Evolutionary conservation across 179 eudicot genomes (phyloP), one percentile per base, ranked within the genome.

Genomic region (Nepenthes alata): DNA sequence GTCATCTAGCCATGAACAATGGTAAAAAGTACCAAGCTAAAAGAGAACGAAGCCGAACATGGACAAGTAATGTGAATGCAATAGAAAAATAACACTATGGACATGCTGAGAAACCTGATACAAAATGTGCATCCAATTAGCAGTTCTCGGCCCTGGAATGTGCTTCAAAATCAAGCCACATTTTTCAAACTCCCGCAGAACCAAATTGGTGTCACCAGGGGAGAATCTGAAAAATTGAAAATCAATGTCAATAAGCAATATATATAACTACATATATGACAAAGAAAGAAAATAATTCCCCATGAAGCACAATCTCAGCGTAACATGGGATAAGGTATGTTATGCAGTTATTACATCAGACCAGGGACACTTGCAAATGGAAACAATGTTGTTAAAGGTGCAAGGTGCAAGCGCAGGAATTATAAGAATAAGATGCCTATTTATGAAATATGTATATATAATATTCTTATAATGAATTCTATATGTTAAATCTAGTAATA

Each of bases 71-170:
- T 9, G 1, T 44, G 16, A 67, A 38, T 25, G 25, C 39, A 58
- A 38, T 56, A 49, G 14, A 16, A 39, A 11, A 8, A 60, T 10
- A 38, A 60, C 25, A 13, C 36, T 11, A 10, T 35, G 39, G 61
- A 37, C 16, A 39, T 58, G 63, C 2, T 35, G 36, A 47, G 60
- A 49, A 37, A 91, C 99, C 99, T 90, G 96, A 69, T 87, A 94
- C 61, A 94, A 77, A 74, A 94, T 84, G 72, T 90, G 87, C 84
- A 90, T 84, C 99, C 99, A 94, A 67, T 94, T 94, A 67, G 97
- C 93, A 69, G 79, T 80, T 76, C 95, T 81, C 68, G 97, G 97
- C 57, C 99, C 99, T 47, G 85, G 95, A 68, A 85, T 77, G 71
- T 94, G 97, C 60, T 90, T 91, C 58, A 90, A 63, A 61, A 90